Conservation (phyloP, 345 rosid species). For the Arabidopsis suecica region DNA sequence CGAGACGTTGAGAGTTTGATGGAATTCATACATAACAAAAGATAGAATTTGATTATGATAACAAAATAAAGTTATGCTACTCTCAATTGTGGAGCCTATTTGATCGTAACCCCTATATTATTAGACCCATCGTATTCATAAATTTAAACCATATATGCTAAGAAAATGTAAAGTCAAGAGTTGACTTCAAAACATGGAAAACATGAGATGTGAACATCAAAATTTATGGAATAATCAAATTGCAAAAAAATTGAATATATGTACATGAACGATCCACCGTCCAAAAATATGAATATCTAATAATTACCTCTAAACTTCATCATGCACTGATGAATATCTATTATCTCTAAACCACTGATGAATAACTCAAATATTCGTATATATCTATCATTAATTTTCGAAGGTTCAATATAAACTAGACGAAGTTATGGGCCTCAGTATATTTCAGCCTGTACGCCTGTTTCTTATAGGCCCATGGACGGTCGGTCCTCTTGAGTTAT, state of each 20-base stretch:
- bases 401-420: neutral
- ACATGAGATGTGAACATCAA: slow-evolving; percentile 5
- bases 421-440: slow-evolving; percentile 3
- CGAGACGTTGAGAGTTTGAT: slow-evolving; percentile 1
- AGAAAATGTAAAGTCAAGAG: slow-evolving; percentile 11
- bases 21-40: neutral
- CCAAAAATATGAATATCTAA: neutral
- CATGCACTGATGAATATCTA: neutral
- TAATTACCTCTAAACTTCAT: neutral
- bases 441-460: neutral
- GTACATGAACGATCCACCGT: neutral
- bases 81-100: neutral
- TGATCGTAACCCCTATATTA: neutral
- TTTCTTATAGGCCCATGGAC: neutral
- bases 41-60: neutral
- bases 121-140: neutral
- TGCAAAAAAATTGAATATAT: neutral
- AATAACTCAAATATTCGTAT: no score
- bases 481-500: no score
- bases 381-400: neutral
- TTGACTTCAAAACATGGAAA: slow-evolving; percentile 15
- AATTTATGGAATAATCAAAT: neutral
- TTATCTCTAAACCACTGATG: neutral
- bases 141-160: neutral
- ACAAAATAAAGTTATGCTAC: neutral